Conservation (phyloP, 306 rosid species). For the Ceratonia siliqua region DNA sequence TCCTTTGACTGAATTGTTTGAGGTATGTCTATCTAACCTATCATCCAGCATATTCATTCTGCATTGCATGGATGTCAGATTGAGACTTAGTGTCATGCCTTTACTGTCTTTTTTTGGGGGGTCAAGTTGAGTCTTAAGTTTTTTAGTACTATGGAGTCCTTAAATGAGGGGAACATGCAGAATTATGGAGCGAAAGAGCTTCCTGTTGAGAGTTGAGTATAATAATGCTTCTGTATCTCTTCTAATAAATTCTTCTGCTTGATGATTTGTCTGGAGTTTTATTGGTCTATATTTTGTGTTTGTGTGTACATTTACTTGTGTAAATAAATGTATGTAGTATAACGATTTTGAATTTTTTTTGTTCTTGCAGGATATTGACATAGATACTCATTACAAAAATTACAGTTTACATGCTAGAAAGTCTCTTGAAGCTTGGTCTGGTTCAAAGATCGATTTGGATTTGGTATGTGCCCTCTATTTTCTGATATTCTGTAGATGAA, state of each 20-base stretch:
- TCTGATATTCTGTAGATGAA: slow-evolving; percentile 5
- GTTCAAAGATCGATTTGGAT: slow-evolving; percentile 82
- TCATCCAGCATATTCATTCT: slow-evolving; percentile 4
- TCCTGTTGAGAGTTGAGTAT: background rate
- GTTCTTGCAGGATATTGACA: slow-evolving; percentile 66
- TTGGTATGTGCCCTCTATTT: slow-evolving; percentile 60
- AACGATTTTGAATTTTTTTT: slow-evolving; percentile 26
- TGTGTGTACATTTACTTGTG: background rate
- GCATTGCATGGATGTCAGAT: slow-evolving; percentile 16
- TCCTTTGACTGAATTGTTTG: slow-evolving; percentile 82
- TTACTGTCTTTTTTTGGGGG: slow-evolving; percentile 9
- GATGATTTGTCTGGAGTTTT: background rate
- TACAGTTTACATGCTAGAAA: slow-evolving; percentile 68
- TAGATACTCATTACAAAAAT: slow-evolving; percentile 65
- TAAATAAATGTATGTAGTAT: background rate
- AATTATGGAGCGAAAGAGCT: background rate
- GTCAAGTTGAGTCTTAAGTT: background rate
- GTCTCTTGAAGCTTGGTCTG: slow-evolving; percentile 95
- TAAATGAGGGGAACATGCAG: background rate
- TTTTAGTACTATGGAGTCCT: background rate
- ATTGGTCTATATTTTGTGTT: background rate
- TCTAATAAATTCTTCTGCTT: background rate
- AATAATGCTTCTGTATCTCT: background rate
- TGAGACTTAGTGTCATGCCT: slow-evolving; percentile 8
- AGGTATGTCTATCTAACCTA: slow-evolving; percentile 55